Base-by-base conservation (phyloP, 2,329 filamentous ascomycete genomes). In the Parastagonospora nodorum region DNA sequence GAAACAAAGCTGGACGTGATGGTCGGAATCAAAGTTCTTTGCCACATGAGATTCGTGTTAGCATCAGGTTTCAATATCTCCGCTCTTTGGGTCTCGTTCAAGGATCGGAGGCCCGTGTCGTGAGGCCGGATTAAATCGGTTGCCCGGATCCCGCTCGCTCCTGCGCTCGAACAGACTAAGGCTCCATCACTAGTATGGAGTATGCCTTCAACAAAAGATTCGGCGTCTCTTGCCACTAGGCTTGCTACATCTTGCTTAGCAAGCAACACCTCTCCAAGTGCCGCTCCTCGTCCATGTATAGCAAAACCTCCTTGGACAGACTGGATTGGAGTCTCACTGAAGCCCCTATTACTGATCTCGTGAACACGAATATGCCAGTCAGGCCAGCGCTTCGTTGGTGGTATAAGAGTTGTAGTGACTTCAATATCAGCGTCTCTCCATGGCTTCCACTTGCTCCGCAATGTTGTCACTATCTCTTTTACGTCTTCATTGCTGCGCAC, bases 1-100 rank as follows among this genome's bases (percentile, higher is more conserved):
- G 11, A 15, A 1, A 12, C 16, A 1, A 48, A 45, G 2, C 61
- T 47, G 1, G 51, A 28, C 11, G 42, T 51, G 0, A 70, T 31
- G 0, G 58, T 67, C 0, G 69, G 69, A 6, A 72, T 71, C 10
- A 71, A 45, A 2, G 67, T 70, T 8, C 69, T 54, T 42, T 71
- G 69, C 67, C 66, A 71, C 8, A 71, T 64, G 3, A 72, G 38
- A 43, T 71, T 71, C 2, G 69, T 72, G 45, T 72, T 72, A 2
- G 69, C 67, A 45, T 72, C 69, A 15, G 69, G 69, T 41, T 72
- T 72, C 4, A 71, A 53, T 2, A 66, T 32, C 6, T 67, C 49
- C 3, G 46, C 28, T 32, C 7, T 43, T 28, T 11, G 24, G 9
- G 6, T 24, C 1, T 31, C 24, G 19, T 19, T 28, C 14, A n/a